These are phyloP conservation scores for Ceratocystis huliohia DNA, from an alignment of 2,329 filamentous ascomycete species.

Conservation along the genomic window DNA sequence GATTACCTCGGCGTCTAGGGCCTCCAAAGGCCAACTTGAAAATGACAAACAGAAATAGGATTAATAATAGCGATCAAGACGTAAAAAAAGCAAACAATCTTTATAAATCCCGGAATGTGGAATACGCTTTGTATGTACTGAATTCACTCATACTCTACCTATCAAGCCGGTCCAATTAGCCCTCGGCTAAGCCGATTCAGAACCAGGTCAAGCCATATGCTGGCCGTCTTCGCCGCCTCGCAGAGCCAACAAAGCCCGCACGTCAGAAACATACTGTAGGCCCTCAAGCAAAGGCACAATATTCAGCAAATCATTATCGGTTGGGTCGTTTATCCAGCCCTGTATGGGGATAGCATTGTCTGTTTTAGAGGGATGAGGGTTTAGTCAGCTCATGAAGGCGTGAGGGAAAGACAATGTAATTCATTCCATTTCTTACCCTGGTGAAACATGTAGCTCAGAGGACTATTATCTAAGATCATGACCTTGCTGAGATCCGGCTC, in stretches of 20 bases:
- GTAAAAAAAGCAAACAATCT: not conserved
- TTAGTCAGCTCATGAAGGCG: not conserved
- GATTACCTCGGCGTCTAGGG: not conserved
- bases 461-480: constrained; percentile 98
- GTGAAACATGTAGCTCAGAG: constrained; percentile 95
- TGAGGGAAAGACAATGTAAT: constrained; percentile 17
- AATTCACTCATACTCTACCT: constrained; percentile 4
- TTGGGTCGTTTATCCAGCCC: constrained; percentile 98
- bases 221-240: constrained; percentile 71
- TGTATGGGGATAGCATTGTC: constrained; percentile 99
- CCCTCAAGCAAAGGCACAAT: constrained; percentile 86
- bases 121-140: constrained; percentile 2
- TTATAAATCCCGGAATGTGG: not conserved
- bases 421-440: constrained; percentile 52
- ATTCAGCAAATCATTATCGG: constrained; percentile 88
- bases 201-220: constrained; percentile 34
- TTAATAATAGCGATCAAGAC: not conserved
- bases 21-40: too few species aligned
- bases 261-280: constrained; percentile 91
- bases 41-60: not conserved
- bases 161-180: not conserved
- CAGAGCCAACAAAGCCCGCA: constrained; percentile 76
- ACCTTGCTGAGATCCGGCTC: constrained; percentile 96
- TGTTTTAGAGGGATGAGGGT: constrained; percentile 30
- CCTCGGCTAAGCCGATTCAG: not conserved